phyloP scores from a whole-genome alignment of 495 filamentous ascomycete species.

The Tuber microsphaerosporum region DNA sequence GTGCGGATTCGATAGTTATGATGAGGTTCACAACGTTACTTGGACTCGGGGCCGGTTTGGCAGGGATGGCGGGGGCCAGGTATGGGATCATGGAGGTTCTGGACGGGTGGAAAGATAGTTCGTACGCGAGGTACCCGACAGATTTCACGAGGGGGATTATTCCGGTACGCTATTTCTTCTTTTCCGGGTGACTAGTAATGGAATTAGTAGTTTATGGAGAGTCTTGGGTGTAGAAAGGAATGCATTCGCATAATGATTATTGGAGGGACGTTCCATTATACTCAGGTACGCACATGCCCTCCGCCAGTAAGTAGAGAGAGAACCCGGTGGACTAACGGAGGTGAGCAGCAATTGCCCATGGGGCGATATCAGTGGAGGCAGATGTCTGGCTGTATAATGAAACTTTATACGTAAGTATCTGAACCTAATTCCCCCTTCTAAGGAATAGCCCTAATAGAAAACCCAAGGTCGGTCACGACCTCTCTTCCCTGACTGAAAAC shows the following conservation, averaged over 20 bases:
- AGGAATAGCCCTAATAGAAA: conserved; percentile 24
- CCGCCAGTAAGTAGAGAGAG: background rate
- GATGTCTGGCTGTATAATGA: conserved; percentile 78
- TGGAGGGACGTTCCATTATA: conserved; percentile 69
- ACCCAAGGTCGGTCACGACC: conserved; percentile 56
- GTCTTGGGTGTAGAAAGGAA: conserved; percentile 21
- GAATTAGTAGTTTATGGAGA: conserved; percentile 20
- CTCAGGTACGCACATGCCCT: conserved; percentile 12
- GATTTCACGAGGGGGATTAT: conserved; percentile 51
- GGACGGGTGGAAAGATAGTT: conserved; percentile 14
- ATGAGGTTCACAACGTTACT: background rate
- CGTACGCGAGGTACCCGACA: conserved; percentile 58
- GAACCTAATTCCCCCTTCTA: no score
- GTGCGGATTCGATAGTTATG: background rate
- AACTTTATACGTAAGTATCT: conserved; percentile 48
- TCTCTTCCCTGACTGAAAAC: conserved; percentile 48
- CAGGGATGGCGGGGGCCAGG: background rate
- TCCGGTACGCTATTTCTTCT: conserved; percentile 19
- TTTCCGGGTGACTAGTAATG: background rate
- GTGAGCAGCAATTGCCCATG: conserved; percentile 54
- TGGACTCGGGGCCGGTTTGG: background rate
- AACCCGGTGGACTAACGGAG: background rate
- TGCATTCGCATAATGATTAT: conserved; percentile 85
- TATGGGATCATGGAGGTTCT: conserved; percentile 29
- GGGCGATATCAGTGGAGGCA: conserved; percentile 68